Conservation (phyloP, 768 basidiomycete genomes). For the Kwoniella dendrophila region DNA sequence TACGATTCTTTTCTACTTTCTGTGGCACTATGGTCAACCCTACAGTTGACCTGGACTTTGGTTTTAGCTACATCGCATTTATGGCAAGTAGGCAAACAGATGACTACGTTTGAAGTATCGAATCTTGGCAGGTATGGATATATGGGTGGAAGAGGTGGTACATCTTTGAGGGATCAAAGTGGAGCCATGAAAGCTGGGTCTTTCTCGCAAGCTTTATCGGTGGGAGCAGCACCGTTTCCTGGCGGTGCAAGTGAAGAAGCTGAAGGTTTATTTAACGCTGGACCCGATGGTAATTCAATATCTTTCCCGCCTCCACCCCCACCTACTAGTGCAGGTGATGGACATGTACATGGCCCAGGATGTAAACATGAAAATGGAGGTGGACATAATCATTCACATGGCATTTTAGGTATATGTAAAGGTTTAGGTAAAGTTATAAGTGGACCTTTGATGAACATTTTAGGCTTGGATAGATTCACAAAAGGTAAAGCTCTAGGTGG, state of each 20-base stretch:
- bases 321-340: not conserved
- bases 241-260: conserved; percentile 42
- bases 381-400: conserved; percentile 30
- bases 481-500: conserved; percentile 86
- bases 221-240: conserved; percentile 50
- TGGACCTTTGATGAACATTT: conserved; percentile 73
- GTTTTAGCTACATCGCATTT: conserved; percentile 81
- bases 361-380: conserved; percentile 57
- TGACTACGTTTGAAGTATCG: conserved; percentile 93
- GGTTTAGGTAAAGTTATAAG: conserved; percentile 22
- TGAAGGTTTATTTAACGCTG: conserved; percentile 16
- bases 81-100: conserved; percentile 90
- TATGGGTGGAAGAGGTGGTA: conserved; percentile 80
- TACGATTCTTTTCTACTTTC: conserved; percentile 81
- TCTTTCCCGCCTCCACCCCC: conserved; percentile 9
- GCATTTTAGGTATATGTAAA: conserved; percentile 15
- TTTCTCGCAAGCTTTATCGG: conserved; percentile 14
- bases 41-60: conserved; percentile 93
- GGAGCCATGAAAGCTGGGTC: conserved; percentile 52
- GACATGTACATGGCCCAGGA: conserved; percentile 52
- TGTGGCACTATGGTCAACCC: conserved; percentile 79
- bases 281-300: conserved; percentile 26
- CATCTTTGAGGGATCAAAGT: conserved; percentile 51
- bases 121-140: conserved; percentile 94
- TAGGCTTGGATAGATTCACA: conserved; percentile 93